Conservation (phyloP, 305 asterid genomes). For the Fraxinus platypoda region DNA sequence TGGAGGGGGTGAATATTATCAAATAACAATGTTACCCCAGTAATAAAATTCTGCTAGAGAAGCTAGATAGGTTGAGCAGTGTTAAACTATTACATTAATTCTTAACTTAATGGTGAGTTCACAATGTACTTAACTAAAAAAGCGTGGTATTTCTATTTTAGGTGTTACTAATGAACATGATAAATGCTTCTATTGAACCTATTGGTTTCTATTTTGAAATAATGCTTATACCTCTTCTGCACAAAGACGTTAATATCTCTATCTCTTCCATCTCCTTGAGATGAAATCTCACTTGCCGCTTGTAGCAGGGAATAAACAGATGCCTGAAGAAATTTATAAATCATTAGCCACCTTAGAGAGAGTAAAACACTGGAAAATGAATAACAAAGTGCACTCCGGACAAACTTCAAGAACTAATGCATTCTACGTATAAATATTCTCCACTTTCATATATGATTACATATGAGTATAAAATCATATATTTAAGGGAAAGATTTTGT, state of each 20-base stretch:
- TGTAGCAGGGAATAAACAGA: conserved; percentile 79
- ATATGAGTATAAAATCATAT: too few species aligned
- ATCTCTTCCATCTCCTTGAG: conserved; percentile 94
- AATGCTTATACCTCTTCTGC: conserved; percentile 63
- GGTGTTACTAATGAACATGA: not conserved
- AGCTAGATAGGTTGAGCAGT: not conserved
- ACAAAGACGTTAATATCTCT: conserved; percentile 76
- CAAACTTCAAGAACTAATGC: conserved; percentile 10
- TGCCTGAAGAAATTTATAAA: conserved; percentile 58
- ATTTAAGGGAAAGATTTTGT: too few species aligned
- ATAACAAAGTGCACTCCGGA: conserved; percentile 14
- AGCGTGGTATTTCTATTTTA: not conserved
- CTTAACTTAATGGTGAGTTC: not conserved
- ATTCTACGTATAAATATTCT: not conserved
- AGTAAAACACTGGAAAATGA: conserved; percentile 1
- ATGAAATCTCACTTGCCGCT: conserved; percentile 84
- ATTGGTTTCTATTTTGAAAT: not conserved
- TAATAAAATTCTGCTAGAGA: not conserved
- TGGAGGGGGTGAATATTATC: not conserved
- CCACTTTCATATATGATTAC: not conserved
- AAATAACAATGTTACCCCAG: not conserved
- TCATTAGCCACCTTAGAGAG: conserved; percentile 30
- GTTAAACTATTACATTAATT: not conserved
- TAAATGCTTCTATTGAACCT: not conserved
- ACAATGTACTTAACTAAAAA: not conserved